Base-by-base conservation (phyloP, 257 asterid species). In the Eucommia ulmoides region DNA sequence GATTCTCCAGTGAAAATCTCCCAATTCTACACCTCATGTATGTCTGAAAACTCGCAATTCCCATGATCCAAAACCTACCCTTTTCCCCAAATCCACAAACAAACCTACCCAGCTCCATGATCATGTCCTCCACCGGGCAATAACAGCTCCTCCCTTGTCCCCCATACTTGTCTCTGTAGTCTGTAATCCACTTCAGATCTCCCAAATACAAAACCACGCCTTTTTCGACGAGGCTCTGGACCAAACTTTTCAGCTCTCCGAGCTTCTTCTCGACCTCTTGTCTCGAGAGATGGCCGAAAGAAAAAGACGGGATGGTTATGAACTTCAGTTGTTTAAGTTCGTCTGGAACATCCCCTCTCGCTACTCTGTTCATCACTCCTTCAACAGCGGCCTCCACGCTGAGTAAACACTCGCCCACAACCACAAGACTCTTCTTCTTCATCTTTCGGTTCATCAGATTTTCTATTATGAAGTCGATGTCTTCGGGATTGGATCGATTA, bases 131-230 rank as follows among this genome's bases (percentile, higher is more conserved):
- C 19, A 42, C 48, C n/a, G 48, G 48, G 15, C 48, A 42, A 16
- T 42, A 42, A 16, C 9, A 15, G 15, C 20, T 42, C 19, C 48
- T 42, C 19, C 15, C 48, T 42, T 42, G 48, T 8, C 20, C 20
- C n/a, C 3, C 48, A 35, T 18, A 35, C n/a, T 11, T 35, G 16
- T 2, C 3, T 17, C 44, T 35, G 10, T 18, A 42, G 6, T 42
- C 48, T 6, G 19, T 42, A 42, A 42, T 10, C 48, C 48, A 15
- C 19, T n/a, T 42, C n/a, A 42, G 48, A 42, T 42, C 48, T 42
- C 48, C 48, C 48, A 42, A 16, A 16, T 42, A 42, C 20, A 42
- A 16, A 42, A 42, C 48, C n/a, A 42, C 20, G 20, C 48, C 48
- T 42, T 42, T 42, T 19, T 42, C 48, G 20, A 42, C 20, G 19